Evolutionary conservation across 306 rosid species (phyloP).

Genomic region (Herpetospermum pedunculosum): DNA sequence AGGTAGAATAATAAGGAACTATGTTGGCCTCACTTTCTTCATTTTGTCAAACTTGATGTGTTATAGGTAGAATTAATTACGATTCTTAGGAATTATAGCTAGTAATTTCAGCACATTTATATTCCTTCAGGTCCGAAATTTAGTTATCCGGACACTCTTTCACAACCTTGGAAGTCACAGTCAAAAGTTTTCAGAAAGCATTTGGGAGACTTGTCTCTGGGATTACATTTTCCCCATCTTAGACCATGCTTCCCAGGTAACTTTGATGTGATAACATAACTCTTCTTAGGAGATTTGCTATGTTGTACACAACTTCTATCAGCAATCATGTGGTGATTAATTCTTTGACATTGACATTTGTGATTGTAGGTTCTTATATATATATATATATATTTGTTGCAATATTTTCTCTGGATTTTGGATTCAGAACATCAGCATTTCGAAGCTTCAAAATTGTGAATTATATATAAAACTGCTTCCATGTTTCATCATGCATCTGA

Average conservation of each 20-base stretch:
- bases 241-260: constrained; percentile 90
- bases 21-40: neutral
- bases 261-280: constrained; percentile 20
- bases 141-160: constrained; percentile 90
- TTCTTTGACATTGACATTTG: too few relatives aligned
- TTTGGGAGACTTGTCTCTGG: constrained; percentile 99
- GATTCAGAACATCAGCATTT: too few relatives aligned
- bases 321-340: too few relatives aligned
- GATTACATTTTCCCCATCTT: constrained; percentile 83
- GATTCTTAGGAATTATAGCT: neutral
- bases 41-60: neutral
- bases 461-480: too few relatives aligned
- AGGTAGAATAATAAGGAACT: constrained; percentile 33
- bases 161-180: constrained; percentile 88
- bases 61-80: neutral
- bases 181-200: constrained; percentile 70
- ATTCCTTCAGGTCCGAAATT: constrained; percentile 71
- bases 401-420: too few relatives aligned
- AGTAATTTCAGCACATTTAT: neutral
- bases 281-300: too few relatives aligned
- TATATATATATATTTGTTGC: too few relatives aligned
- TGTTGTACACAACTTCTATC: too few relatives aligned
- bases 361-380: too few relatives aligned
- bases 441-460: too few relatives aligned
- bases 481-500: too few relatives aligned